Evolutionary conservation across 305 asterid species (phyloP).

Genomic region (Fraxinus velutina): DNA sequence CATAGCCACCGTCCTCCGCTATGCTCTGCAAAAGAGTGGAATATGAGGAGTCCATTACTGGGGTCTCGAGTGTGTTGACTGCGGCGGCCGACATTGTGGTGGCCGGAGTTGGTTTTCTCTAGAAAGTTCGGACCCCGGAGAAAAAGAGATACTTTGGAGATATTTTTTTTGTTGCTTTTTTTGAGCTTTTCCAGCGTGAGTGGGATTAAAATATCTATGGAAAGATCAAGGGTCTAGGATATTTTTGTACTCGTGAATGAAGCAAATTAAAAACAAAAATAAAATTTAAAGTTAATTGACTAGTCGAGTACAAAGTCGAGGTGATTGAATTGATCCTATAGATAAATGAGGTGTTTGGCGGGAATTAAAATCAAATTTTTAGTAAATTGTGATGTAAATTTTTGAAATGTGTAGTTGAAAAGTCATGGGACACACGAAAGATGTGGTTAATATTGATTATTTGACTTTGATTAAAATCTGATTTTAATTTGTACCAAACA

Average conservation of each 20-base stretch:
- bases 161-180: conserved; percentile 16
- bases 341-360: too few relatives aligned
- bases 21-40: conserved; percentile 48
- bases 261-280: neutral
- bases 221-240: conserved; percentile 1
- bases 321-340: too few relatives aligned
- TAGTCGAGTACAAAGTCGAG: neutral
- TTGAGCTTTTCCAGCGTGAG: neutral
- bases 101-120: conserved; percentile 24
- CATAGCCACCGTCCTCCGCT: conserved; percentile 78
- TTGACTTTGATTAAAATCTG: too few relatives aligned
- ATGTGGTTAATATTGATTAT: too few relatives aligned
- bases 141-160: neutral
- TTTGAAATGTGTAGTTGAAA: too few relatives aligned
- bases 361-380: too few relatives aligned
- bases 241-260: neutral
- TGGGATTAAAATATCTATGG: conserved; percentile 13
- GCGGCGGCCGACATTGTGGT: conserved; percentile 33
- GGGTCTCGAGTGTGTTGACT: conserved; percentile 47
- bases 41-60: conserved; percentile 55
- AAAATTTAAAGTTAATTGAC: neutral
- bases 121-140: conserved; percentile 22
- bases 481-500: too few relatives aligned
- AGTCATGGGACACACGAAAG: too few relatives aligned
- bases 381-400: too few relatives aligned